Conservation (phyloP, 2,329 filamentous ascomycete species). For the Aquanectria penicillioides region DNA sequence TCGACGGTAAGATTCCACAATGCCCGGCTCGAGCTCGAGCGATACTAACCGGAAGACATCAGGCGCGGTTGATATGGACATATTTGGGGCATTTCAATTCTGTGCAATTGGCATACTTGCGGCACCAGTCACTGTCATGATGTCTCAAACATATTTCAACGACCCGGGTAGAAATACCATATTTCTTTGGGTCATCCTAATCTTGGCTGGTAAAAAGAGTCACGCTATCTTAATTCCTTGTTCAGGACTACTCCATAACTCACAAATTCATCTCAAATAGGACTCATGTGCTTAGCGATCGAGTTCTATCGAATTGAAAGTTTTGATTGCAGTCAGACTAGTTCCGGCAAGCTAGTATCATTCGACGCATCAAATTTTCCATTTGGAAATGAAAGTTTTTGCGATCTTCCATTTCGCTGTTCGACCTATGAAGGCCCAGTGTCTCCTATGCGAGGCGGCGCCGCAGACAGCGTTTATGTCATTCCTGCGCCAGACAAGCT, state of each 20-base stretch:
- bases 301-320: constrained; percentile 69
- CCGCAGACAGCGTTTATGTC: constrained; percentile 70
- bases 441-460: constrained; percentile 64
- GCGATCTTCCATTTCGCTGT: constrained; percentile 62
- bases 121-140: constrained; percentile 68
- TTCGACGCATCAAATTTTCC: constrained; percentile 52
- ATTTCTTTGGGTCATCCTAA: constrained; percentile 71
- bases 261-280: constrained; percentile 44
- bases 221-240: rapidly evolving
- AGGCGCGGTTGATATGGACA: constrained; percentile 74
- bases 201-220: constrained; percentile 63
- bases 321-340: constrained; percentile 53
- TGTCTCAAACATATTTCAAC: constrained; percentile 72
- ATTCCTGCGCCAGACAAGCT: constrained; percentile 66
- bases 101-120: constrained; percentile 73
- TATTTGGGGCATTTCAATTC: constrained; percentile 74
- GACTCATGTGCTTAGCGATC: constrained; percentile 68
- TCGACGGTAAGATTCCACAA: constrained; percentile 60
- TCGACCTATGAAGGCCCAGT: constrained; percentile 55
- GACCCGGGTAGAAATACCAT: constrained; percentile 72
- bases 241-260: background rate
- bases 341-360: constrained; percentile 49
- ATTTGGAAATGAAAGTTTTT: constrained; percentile 53
- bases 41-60: background rate
- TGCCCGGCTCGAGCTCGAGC: background rate